These are phyloP conservation scores for Tolypocladium nubicola DNA, from an alignment of 2,329 filamentous ascomycete species.

Conservation along the genomic window DNA sequence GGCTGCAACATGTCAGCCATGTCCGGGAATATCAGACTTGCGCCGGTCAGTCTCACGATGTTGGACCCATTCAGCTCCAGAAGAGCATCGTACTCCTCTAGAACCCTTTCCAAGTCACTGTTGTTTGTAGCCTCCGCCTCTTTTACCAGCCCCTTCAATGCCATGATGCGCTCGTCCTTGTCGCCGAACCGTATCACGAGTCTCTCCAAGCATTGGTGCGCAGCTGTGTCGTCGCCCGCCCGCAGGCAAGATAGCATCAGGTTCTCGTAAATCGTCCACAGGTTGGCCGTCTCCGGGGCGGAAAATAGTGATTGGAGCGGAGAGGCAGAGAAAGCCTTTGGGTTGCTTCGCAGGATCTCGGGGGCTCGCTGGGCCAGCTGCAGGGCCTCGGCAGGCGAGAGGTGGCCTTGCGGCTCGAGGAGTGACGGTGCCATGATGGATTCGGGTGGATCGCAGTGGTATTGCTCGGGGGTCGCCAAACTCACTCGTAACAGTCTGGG, in stretches of 20 bases:
- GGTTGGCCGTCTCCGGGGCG: conserved; percentile 60
- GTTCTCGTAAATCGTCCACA: conserved; percentile 82
- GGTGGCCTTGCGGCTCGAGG: conserved; percentile 44
- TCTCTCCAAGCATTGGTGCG: conserved; percentile 62
- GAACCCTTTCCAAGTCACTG: conserved; percentile 54
- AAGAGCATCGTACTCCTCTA: conserved; percentile 69
- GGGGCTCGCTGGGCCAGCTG: conserved; percentile 52
- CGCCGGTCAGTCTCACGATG: conserved; percentile 44
- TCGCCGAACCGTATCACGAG: conserved; percentile 72
- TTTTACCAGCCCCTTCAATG: conserved; percentile 69
- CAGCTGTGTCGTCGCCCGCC: conserved; percentile 71
- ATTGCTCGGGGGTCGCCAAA: not conserved
- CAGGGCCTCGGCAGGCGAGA: conserved; percentile 45
- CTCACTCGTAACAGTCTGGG: not conserved
- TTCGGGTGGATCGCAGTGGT: not conserved
- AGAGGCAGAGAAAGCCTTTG: conserved; percentile 44
- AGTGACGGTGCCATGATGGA: conserved; percentile 39
- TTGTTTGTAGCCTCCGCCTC: conserved; percentile 67
- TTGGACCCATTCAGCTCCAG: conserved; percentile 67
- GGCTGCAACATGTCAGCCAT: conserved; percentile 41
- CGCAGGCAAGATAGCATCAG: conserved; percentile 75
- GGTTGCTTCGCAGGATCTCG: conserved; percentile 40
- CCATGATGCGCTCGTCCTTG: conserved; percentile 78
- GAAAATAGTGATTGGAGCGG: conserved; percentile 42
- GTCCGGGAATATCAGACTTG: conserved; percentile 2